A percentile compares a stretch with the other conserved stretches of the same genome.
Evolutionary conservation across 352 stramenopile genomes (phyloP).

Genomic region (Globisporangium paddicum): DNA sequence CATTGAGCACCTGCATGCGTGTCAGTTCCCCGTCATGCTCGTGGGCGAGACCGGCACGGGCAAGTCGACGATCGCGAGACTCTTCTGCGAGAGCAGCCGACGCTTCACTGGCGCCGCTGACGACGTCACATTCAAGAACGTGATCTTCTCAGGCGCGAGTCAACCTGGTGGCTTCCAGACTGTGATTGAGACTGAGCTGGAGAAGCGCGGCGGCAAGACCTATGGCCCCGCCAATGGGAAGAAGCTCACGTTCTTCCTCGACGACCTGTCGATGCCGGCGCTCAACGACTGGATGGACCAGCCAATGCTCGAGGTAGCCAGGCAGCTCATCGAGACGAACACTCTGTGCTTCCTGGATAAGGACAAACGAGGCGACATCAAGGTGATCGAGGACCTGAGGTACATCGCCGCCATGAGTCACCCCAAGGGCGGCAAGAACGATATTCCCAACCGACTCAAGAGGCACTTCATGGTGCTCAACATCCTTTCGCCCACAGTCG

Average conservation of each 20-base stretch:
- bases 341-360: slow-evolving; percentile 80
- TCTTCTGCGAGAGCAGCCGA: slow-evolving; percentile 59
- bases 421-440: slow-evolving; percentile 61
- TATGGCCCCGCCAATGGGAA: slow-evolving; percentile 65
- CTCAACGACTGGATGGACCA: slow-evolving; percentile 75
- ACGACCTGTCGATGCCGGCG: slow-evolving; percentile 69
- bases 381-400: slow-evolving; percentile 60
- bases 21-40: slow-evolving; percentile 68
- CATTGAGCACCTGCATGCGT: slow-evolving; percentile 53
- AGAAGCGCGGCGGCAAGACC: slow-evolving; percentile 79
- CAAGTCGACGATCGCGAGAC: slow-evolving; percentile 79
- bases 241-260: slow-evolving; percentile 77
- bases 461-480: slow-evolving; percentile 89
- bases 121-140: slow-evolving; percentile 62
- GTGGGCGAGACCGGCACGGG: slow-evolving; percentile 82
- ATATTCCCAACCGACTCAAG: slow-evolving; percentile 88
- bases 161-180: slow-evolving; percentile 76
- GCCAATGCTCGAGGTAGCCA: slow-evolving; percentile 66
- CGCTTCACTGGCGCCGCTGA: slow-evolving; percentile 22
- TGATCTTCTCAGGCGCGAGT: slow-evolving; percentile 87
- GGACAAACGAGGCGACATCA: slow-evolving; percentile 79
- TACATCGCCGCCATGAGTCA: slow-evolving; percentile 68
- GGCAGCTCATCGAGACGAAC: slow-evolving; percentile 64
- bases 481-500: slow-evolving; percentile 57
- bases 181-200: slow-evolving; percentile 64